Evolutionary conservation across 2,329 filamentous ascomycete genomes (phyloP), one percentile per base, ranked within the genome.

Genomic region (Diaporthe destruens): DNA sequence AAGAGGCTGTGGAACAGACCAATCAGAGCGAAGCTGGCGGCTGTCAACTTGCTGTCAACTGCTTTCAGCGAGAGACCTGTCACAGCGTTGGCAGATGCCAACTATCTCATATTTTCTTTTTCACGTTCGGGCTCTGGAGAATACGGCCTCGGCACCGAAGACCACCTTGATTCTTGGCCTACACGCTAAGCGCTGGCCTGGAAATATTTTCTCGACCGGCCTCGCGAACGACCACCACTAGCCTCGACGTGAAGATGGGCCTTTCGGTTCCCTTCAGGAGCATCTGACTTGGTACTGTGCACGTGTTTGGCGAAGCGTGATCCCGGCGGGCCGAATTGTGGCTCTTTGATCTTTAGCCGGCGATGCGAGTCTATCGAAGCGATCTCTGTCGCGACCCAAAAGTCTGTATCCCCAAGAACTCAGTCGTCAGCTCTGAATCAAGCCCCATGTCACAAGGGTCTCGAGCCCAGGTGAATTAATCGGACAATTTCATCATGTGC

Each of bases 41-140:
- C 63, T 74, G 69, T 74, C 72, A 74, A 39, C 39, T 66, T 44
- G 57, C 63, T 74, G 69, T 74, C 72, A 74, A 39, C 39, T 66
- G 42, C 42, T 69, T 29, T 47, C 54, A 61, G 23, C 12, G 39
- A 61, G 39, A 39, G 23, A 69, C 53, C 65, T 71, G 71, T 71
- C 71, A 67, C 59, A 66, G 65, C 57, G 32, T 71, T 53, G 49
- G 55, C 65, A 55, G 44, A 67, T 71, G 59, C 42, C 71, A 49
- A 32, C 55, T 70, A 18, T 42, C 47, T 29, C 47, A 29, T 36
- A 34, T 32, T 53, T 34, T 39, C 47, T 53, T 34, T 39, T 34
- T 72, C 44, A n/a, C 54, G 44, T 55, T n/a, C 42, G 49, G 55
- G 51, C 12, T 67, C 53, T 54, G 12, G 8, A 59, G 29, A 66